Evolutionary conservation across 116 monocot genomes (phyloP).

Genomic region (Cymodocea nodosa): DNA sequence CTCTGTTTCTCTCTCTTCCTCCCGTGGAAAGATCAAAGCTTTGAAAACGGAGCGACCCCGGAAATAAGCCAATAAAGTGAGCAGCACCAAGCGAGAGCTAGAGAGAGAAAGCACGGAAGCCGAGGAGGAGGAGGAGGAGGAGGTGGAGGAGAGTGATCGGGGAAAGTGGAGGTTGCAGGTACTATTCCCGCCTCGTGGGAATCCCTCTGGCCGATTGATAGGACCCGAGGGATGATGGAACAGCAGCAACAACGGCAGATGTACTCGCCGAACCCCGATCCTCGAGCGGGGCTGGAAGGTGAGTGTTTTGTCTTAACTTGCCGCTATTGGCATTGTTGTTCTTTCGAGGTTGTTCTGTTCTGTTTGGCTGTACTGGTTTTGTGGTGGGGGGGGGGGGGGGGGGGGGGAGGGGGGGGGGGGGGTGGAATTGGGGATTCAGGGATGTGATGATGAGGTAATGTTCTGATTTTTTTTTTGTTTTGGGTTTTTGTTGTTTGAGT

Average conservation of each 20-base stretch:
- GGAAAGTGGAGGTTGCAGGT: not conserved
- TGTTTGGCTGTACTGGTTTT: slow-evolving; percentile 4
- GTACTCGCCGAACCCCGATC: slow-evolving; percentile 10
- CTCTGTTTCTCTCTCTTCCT: not conserved
- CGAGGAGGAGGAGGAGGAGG: slow-evolving; percentile 1
- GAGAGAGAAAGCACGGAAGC: slow-evolving; percentile 2
- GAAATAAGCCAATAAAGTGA: not conserved
- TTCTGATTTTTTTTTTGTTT: not conserved
- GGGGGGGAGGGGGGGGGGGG: too few species aligned
- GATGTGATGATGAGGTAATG: not conserved
- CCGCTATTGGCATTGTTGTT: not conserved
- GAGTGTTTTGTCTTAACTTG: not conserved
- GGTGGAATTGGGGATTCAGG: slow-evolving; percentile 7
- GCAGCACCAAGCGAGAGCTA: not conserved
- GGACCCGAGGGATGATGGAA: not conserved
- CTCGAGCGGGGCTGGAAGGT: slow-evolving; percentile 74
- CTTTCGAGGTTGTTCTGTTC: not conserved
- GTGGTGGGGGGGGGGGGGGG: slow-evolving; percentile 4
- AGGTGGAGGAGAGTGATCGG: not conserved
- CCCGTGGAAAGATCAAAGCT: slow-evolving; percentile 14
- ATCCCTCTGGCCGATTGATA: not conserved
- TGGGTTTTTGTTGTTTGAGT: slow-evolving; percentile 5
- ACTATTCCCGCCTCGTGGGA: not conserved
- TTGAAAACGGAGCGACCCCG: slow-evolving; percentile 2
- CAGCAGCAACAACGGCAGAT: slow-evolving; percentile 8